Evolutionary conservation across 805 yeast species (phyloP).

Genomic region (Candida bentonensis): DNA sequence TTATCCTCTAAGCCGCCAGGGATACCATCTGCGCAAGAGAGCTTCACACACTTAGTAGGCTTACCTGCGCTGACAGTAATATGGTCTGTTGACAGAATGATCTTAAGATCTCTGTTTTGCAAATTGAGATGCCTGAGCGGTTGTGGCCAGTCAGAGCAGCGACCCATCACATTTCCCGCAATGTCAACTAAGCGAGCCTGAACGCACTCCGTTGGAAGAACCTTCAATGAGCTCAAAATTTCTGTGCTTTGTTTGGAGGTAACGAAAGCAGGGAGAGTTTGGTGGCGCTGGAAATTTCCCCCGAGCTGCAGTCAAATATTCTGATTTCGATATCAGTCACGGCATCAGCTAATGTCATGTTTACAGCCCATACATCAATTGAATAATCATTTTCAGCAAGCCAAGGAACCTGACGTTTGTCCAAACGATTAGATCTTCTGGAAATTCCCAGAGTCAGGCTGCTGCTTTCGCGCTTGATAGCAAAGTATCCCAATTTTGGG

Average conservation of each 20-base stretch:
- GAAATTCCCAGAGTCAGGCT: conserved; percentile 24
- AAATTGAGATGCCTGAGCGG: conserved; percentile 28
- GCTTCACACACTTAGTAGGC: conserved; percentile 33
- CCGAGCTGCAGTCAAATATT: conserved; percentile 21
- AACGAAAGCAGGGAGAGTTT: conserved; percentile 2
- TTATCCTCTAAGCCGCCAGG: conserved; percentile 27
- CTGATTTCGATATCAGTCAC: conserved; percentile 18
- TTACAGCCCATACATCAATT: conserved; percentile 31
- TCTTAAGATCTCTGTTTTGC: conserved; percentile 17
- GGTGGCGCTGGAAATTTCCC: conserved; percentile 19
- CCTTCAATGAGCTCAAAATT: conserved; percentile 10
- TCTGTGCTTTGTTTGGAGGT: conserved; percentile 23
- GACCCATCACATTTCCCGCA: conserved; percentile 16
- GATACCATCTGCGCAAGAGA: conserved; percentile 15
- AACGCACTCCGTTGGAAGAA: conserved; percentile 9
- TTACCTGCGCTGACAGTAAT: conserved; percentile 18
- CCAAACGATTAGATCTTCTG: conserved; percentile 11
- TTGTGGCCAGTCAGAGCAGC: conserved; percentile 37
- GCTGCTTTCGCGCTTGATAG: conserved; percentile 31
- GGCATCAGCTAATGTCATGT: conserved; percentile 15
- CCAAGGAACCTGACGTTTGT: background rate
- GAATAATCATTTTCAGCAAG: conserved; percentile 5
- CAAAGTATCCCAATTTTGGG: conserved; percentile 35
- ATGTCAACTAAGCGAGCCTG: conserved; percentile 10
- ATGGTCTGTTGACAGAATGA: conserved; percentile 17